Evolutionary conservation across 179 eudicot species (phyloP), one percentile per base, ranked within the genome.

Genomic region (Drosera spatulata): DNA sequence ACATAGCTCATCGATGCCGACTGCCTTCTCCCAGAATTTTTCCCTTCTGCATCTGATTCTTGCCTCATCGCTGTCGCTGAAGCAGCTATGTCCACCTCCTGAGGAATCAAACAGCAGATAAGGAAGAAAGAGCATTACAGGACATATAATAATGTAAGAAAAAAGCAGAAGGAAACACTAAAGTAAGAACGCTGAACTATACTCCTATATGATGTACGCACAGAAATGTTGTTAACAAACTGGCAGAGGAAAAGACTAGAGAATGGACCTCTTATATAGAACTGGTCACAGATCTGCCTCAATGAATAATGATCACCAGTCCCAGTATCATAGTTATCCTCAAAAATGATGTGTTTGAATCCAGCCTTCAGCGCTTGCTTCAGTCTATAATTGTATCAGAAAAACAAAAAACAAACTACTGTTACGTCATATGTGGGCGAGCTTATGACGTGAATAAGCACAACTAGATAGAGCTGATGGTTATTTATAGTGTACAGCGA

Each of bases 31-130:
- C 96, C 96, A 93, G 64, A 89, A 86, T 55, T 74, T 82, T 66
- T 72, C 86, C 68, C 97, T 75, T 70, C 69, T 79, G 33, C 75
- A 72, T 75, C 99, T 79, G 42, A 81, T 65, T 70, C 97, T 79
- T 11, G 95, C 95, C 83, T 93, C 99, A 66, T 93, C 99, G n/a
- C 97, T 69, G 61, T 89, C 99, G 75, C 72, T 75, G 62, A 93
- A 89, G 78, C 99, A 93, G 71, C 97, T 89, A 70, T 93, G 99
- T 15, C 99, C 99, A 46, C 99, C 99, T 43, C 99, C 99, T 93
- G 79, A 50, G 61, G 6, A 10, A 46, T 22, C 33, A 22, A 22
- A 22, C 33, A 22, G 33, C 1, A 22, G 33, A 22, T 22, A 1
- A 22, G 33, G 33, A 22, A 22, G 33, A 22, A 22, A 22, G 33